phyloP scores from a whole-genome alignment of 208 protist genomes.

The Trichomonas vaginalis region DNA sequence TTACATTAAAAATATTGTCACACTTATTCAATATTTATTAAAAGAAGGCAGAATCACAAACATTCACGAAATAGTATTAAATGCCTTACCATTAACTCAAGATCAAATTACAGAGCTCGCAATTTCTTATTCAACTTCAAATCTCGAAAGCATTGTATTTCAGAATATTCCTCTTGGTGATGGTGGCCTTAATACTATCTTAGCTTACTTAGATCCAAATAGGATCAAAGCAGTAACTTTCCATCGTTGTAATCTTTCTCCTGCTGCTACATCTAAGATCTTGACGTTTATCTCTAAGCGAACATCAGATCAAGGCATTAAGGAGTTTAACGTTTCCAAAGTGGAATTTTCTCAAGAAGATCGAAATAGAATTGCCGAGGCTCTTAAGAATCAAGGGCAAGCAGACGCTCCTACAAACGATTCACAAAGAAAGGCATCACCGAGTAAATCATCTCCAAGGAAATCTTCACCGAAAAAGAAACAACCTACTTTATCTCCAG shows the following conservation, averaged over 20 bases:
- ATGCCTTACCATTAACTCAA: not conserved
- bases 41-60: not conserved
- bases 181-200: not conserved
- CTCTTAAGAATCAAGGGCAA: not conserved
- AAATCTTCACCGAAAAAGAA: not conserved
- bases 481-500: not conserved
- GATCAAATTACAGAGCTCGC: not conserved
- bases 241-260: not conserved
- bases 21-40: not conserved
- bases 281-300: not conserved
- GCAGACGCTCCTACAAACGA: not conserved
- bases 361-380: not conserved
- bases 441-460: not conserved
- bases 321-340: not conserved
- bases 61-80: not conserved
- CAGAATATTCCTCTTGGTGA: not conserved
- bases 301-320: not conserved
- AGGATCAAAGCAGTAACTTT: not conserved
- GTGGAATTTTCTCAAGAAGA: not conserved
- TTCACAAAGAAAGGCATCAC: not conserved
- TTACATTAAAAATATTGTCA: not conserved
- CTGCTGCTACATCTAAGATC: not conserved
- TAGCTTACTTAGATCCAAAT: not conserved
- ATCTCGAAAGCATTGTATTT: not conserved
- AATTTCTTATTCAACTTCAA: not conserved